A percentile compares a stretch with the other conserved stretches of the same genome.
phyloP scores from a whole-genome alignment of 768 basidiomycete genomes.

The Rhodotorula babjevae region DNA sequence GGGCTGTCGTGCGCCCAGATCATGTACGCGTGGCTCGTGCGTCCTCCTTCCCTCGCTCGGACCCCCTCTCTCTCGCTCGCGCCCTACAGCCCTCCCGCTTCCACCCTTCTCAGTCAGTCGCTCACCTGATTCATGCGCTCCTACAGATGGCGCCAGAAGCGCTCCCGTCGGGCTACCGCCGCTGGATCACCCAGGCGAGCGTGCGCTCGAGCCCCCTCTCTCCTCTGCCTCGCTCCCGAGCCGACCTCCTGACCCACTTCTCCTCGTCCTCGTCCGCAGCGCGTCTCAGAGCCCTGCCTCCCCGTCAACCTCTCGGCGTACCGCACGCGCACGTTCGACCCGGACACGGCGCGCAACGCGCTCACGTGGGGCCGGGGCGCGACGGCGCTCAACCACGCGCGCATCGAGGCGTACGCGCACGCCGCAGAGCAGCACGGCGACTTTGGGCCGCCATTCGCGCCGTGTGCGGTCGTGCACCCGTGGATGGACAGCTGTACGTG shows the following conservation, averaged over 20 bases:
- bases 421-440: conserved; percentile 38
- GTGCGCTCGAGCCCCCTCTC: background rate
- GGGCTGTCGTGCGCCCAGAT: conserved; percentile 79
- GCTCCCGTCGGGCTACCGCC: conserved; percentile 37
- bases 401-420: conserved; percentile 39
- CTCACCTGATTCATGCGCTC: too few species aligned
- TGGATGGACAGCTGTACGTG: conserved; percentile 58
- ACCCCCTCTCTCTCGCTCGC: background rate
- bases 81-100: too few species aligned
- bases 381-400: conserved; percentile 41
- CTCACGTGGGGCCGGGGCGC: conserved; percentile 32
- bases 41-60: background rate
- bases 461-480: conserved; percentile 68
- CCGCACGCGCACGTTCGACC: conserved; percentile 23
- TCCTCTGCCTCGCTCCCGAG: background rate
- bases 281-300: conserved; percentile 27
- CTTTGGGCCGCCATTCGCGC: conserved; percentile 43
- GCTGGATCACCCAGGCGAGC: conserved; percentile 31
- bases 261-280: background rate
- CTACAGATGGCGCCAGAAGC: conserved; percentile 39
- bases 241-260: background rate
- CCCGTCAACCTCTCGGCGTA: conserved; percentile 25
- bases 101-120: background rate
- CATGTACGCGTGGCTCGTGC: conserved; percentile 41
- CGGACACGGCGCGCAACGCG: conserved; percentile 6